phyloP scores from a whole-genome alignment of 257 asterid species.

The Paraleonurus japonicus region DNA sequence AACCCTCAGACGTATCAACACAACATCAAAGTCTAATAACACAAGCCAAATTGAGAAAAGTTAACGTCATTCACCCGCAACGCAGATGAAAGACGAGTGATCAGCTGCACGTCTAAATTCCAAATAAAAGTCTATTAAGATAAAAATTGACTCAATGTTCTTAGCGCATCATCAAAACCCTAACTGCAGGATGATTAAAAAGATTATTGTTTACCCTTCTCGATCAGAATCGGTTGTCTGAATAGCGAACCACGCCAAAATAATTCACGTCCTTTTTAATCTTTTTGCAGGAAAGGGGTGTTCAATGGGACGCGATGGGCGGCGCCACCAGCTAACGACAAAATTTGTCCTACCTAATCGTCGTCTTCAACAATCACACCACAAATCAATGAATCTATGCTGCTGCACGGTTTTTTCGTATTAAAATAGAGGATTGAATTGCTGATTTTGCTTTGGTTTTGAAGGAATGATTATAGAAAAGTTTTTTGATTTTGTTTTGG shows the following conservation, averaged over 20 bases:
- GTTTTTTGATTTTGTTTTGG: background rate
- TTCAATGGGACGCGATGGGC: conserved; percentile 13
- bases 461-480: background rate
- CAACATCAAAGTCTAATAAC: background rate
- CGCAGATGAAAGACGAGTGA: conserved; percentile 13
- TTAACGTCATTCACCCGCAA: background rate
- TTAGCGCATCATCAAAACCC: background rate
- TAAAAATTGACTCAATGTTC: conserved; percentile 7
- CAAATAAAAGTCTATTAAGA: background rate
- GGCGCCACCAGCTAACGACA: conserved; percentile 32
- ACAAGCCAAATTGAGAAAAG: background rate
- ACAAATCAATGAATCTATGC: background rate
- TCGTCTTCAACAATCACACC: conserved; percentile 33
- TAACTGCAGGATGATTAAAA: background rate
- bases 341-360: conserved; percentile 22
- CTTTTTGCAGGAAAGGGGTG: background rate
- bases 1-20: background rate
- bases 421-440: background rate
- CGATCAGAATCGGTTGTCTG: conserved; percentile 23
- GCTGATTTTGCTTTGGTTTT: background rate
- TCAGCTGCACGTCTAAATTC: background rate
- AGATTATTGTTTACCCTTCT: conserved; percentile 16
- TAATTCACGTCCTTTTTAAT: background rate
- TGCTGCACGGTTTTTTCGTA: background rate
- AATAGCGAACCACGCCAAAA: conserved; percentile 16